Base-by-base conservation (phyloP, 208 protist genomes). In the Balamuthia mandrillaris region DNA sequence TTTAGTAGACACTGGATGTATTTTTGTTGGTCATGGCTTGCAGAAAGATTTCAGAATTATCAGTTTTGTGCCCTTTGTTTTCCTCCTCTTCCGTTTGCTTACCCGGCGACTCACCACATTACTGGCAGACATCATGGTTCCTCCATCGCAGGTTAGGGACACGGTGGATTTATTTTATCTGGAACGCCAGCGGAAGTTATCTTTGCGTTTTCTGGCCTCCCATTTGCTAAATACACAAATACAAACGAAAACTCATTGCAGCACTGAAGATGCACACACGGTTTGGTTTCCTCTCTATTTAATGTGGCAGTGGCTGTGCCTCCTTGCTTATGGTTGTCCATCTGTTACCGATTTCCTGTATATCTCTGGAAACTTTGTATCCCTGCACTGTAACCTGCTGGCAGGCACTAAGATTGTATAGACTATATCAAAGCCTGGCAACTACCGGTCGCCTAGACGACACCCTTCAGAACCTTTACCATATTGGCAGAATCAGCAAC, bases 21-120 rank as follows among this genome's bases (percentile, higher is more conserved):
- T 93, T 37, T 98, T 98, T 89, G 95, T 98, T 27, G 97, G 97
- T 33, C 97, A 98, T 87, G 96, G 96, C 44, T 90, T 98, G 14
- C 85, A 93, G 44, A 96, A 98, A 82, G 97, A 98, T 90, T 98
- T 98, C 75, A 91, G 96, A 35, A 97, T 97, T 54, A 97, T 97
- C 90, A 98, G 86, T 86, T 35, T 41, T 44, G 24, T 0, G 10
- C 16, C 77, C 21, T 83, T 7, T 56, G 18, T 5, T 31, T 9
- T 42, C 16, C 31, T 14, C 60, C 21, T 35, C 42, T 31, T 29
- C 2, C 0, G 39, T 51, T 18, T 10, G 21, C 0, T 27, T 6
- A 77, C 14, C n/a, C 2, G 4, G 12, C 31, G 3, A 74, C 37
- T 56, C 66, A 10, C 44, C 10, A 14, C 24, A 56, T 16, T 16